Base-by-base conservation (phyloP, 108 stramenopile species). In the Fistulifera pelliculosa region DNA sequence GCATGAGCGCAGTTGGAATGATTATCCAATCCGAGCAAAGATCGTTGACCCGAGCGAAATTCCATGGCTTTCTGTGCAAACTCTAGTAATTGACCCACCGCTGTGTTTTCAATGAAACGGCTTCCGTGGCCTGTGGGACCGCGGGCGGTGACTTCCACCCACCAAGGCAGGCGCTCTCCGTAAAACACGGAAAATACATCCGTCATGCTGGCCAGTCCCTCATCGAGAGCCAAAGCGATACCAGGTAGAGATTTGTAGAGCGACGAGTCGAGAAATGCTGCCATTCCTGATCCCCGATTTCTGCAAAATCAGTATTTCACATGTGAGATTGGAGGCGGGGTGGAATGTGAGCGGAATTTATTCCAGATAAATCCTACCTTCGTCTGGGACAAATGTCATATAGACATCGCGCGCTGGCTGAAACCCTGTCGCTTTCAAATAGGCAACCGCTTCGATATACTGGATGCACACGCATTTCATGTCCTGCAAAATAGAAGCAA, bases 391-490 rank as follows among this genome's bases (percentile, higher is more conserved):
- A 62, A 83, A 85, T 26, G 81, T 85, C 40, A 89, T 49, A 51
- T 85, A 71, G 27, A 89, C 73, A 11, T 58, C 48, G 6, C 87
- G 73, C 41, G 63, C 59, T 0, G 87, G 87, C 38, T 48, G 31
- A 61, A 61, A 87, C 1, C 49, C 58, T 8, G 59, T 14, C 0
- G 42, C 25, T 19, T 61, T 44, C 18, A 81, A 35, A 27, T 66
- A 61, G 3, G 73, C 64, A 40, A 97, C 60, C 12, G 93, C 91
- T 56, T 85, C 85, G 27, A 98, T 76, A 61, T 98, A 98, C 68
- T 98, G 97, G 8, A 93, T 69, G 44, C 90, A 92, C 11, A 98
- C 97, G 71, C 91, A 93, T 61, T 97, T 96, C 96, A 97, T 97
- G 68, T 95, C 94, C 69, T 96, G 31, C 31, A 8, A 8, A 35